Conservation (phyloP, 2,329 filamentous ascomycete genomes). For the Cryphonectria nitschkei region DNA sequence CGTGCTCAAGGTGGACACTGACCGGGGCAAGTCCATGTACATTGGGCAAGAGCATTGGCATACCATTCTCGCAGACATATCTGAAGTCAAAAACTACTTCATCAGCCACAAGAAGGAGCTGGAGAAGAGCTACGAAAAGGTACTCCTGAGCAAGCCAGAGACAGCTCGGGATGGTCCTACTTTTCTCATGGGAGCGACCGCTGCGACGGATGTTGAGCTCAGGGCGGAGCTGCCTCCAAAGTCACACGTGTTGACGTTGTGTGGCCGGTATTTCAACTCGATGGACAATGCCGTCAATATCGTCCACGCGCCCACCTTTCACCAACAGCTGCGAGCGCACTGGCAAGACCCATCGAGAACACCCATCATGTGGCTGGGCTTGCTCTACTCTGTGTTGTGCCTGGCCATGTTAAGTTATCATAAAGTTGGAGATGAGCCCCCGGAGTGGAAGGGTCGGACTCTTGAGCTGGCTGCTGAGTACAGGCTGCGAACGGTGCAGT, state of each 20-base stretch:
- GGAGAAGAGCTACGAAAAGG: slow-evolving; percentile 77
- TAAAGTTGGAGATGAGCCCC: slow-evolving; percentile 77
- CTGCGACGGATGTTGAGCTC: slow-evolving; percentile 75
- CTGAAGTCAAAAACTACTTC: slow-evolving; percentile 94
- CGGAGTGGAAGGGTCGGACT: slow-evolving; percentile 72
- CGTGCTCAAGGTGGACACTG: slow-evolving; percentile 78
- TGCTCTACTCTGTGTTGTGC: slow-evolving; percentile 77
- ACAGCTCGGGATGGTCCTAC: slow-evolving; percentile 68
- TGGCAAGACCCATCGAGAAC: slow-evolving; percentile 76
- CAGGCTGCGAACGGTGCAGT: slow-evolving; percentile 75
- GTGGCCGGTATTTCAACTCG: slow-evolving; percentile 89
- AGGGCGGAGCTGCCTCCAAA: slow-evolving; percentile 80
- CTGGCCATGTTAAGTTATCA: slow-evolving; percentile 80
- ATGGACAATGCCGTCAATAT: slow-evolving; percentile 72
- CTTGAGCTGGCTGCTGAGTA: slow-evolving; percentile 67
- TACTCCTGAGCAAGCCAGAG: slow-evolving; percentile 69
- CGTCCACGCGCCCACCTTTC: slow-evolving; percentile 83
- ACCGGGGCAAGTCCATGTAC: slow-evolving; percentile 79
- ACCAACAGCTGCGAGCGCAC: slow-evolving; percentile 67
- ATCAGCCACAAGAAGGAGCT: slow-evolving; percentile 83
- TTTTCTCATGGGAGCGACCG: slow-evolving; percentile 76
- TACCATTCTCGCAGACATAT: slow-evolving; percentile 77
- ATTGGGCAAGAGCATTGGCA: slow-evolving; percentile 85
- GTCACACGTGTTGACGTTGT: slow-evolving; percentile 79
- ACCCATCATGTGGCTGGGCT: slow-evolving; percentile 75